Base-by-base conservation (phyloP, 2,329 filamentous ascomycete genomes). In the Diplocarpon mali region DNA sequence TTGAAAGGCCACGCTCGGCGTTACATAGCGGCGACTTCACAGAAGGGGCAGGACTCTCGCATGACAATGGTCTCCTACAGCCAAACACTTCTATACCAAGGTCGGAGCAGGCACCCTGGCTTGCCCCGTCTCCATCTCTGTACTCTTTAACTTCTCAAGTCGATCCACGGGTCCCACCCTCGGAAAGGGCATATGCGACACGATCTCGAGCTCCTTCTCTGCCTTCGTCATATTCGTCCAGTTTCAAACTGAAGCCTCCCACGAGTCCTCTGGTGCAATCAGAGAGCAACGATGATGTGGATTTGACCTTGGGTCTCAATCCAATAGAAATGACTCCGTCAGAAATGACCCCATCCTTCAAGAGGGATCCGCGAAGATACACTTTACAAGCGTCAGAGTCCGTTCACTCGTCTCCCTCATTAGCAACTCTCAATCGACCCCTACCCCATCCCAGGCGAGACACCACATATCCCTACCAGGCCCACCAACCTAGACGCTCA, bases 191-290 rank as follows among this genome's bases (percentile, higher is more conserved):
- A 30, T 29, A 46, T 10, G 31, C 35, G n/a, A 17, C 35, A 35
- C 52, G 49, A 20, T 56, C 53, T 39, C 52, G 55, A 49, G 58
- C 59, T 31, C 80, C 81, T 7, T 80, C 78, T 1, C 59, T 83
- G 9, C 82, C 80, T 2, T 87, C 81, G 7, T 84, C 86, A 1
- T 71, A 85, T 12, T 82, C 84, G 0, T 83, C 80, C 2, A 88
- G 78, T 55, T 95, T 95, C 62, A 73, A 84, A 28, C 83, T 94
- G 50, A 83, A 90, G 64, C 78, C 85, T 2, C 90, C 92, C 0
- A 96, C 92, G 2, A 96, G 89, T 57, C 92, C 92, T 12, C 69
- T 98, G 10, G 89, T 93, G 1, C 81, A 95, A 58, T 87, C 88
- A 35, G 79, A 87, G 57, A 93, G 82, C 65, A 92, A 89, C 54